Evolutionary conservation across 495 filamentous ascomycete genomes (phyloP), one percentile per base, ranked within the genome.

Genomic region (Aspergillus taichungensis): DNA sequence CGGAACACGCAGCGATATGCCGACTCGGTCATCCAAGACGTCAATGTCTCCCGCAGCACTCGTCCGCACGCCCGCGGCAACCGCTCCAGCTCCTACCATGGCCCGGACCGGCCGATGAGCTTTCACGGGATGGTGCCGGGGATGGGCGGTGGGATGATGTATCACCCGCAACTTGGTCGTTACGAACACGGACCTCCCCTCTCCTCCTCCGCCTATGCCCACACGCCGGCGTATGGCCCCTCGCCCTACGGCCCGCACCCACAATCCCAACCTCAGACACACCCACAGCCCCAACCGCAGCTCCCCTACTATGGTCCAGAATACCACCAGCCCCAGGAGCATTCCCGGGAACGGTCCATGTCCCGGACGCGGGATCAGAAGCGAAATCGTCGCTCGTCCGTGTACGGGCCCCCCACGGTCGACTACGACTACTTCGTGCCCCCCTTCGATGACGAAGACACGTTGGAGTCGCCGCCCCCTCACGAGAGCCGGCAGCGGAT

Each of bases 71-170:
- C 45, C 45, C 60, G 65, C 12, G 28, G 46, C 30, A 43, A 47
- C 38, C 65, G 67, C 13, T 65, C 64, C 24, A 52, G 60, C 40
- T 54, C 64, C 6, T 64, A 68, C 43, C 56, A 68, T 43, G 27
- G 61, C 38, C 57, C 52, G 44, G 56, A 54, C 37, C 60, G 71
- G 42, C 69, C 71, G 12, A 49, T 69, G 47, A 74, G 72, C 43
- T 68, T 62, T 44, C 71, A 76, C 51, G 69, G 59, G 11, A 60
- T 62, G 40, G 53, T 62, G 44, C 57, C 60, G 32, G 47, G 53
- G 39, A 57, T 64, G 58, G 37, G 18, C 18, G 18, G 42, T 11
- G 54, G 56, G 34, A 37, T 63, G 40, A 55, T 68, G 54, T 71
- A 70, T 39, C 47, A 41, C 34, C 46, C 57, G 35, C 59, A 52